Evolutionary conservation across 345 rosid species (phyloP), one percentile per base, ranked within the genome.

Genomic region (Populus simonii): DNA sequence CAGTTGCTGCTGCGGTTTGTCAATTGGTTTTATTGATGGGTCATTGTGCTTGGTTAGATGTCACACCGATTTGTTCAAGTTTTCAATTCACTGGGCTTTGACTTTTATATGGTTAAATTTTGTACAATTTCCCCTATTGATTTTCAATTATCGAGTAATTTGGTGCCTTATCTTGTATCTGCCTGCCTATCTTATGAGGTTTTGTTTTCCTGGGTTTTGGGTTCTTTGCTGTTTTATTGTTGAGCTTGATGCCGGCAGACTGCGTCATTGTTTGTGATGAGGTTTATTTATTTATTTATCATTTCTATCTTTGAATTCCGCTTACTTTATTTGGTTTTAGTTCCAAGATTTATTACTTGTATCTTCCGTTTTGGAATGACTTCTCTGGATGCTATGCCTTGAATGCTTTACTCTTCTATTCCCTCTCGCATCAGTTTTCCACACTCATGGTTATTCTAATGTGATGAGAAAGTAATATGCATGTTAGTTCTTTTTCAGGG

Each of bases 171-270:
- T 35, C 15, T 74, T 43, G 10, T 51, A 63, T 73, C 63, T 23
- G 23, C 16, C 63, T 23, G 23, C 22, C 25, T 68, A 6, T 45
- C 2, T 72, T 20, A 7, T 20, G 51, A 49, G 31, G 38, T 47
- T 38, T 41, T 61, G 8, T 77, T 51, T 80, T 77, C 15, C 1
- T 80, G 74, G 29, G 55, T 79, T 74, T 45, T 75, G 33, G 73
- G 43, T 41, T 57, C 62, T 77, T 35, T 23, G 35, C 61, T 67
- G 29, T 81, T 43, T 33, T 73, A 74, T 74, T 72, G 55, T 20
- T 49, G 70, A 47, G 61, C 65, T 81, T 73, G 66, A 5, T 69
- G 12, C n/a, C 17, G 43, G 25, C 23, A 11, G 53, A 16, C 45
- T 11, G n/a, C 25, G 8, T 41, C 31, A 16, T 23, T 67, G 65